phyloP scores from a whole-genome alignment of 2,329 filamentous ascomycete genomes.

The Penicillium corylophilum region DNA sequence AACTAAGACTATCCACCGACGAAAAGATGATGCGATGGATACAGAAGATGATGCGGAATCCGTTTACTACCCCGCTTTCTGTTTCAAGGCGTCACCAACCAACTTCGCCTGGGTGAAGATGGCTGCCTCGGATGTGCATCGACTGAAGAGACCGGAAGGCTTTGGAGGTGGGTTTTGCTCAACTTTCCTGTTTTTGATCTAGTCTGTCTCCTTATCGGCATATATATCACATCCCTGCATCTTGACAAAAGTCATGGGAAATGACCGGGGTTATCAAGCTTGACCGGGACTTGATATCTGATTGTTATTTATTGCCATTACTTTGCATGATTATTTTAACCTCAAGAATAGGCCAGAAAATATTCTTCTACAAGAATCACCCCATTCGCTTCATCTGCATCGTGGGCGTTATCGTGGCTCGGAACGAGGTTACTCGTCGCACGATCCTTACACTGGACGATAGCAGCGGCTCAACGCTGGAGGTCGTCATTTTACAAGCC shows the following conservation, averaged over 20 bases:
- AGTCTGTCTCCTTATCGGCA: neutral
- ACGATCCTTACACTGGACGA: constrained; percentile 60
- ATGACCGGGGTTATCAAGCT: neutral
- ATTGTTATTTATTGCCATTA: neutral
- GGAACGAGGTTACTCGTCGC: constrained; percentile 55
- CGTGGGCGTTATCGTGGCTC: constrained; percentile 66
- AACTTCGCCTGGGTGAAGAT: constrained; percentile 64
- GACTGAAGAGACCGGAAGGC: constrained; percentile 46
- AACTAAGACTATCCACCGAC: neutral
- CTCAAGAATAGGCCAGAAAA: constrained; percentile 47
- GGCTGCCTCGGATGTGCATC: constrained; percentile 55
- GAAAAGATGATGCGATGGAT: constrained; percentile 30
- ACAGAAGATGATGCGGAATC: constrained; percentile 25
- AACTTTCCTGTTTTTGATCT: neutral
- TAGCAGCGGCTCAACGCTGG: constrained; percentile 58
- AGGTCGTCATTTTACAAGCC: constrained; percentile 50
- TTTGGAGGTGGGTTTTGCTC: constrained; percentile 50
- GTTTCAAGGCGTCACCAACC: constrained; percentile 60
- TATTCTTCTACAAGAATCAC: constrained; percentile 69
- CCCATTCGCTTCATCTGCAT: constrained; percentile 74
- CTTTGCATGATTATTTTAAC: neutral
- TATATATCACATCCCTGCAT: neutral
- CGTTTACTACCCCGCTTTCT: constrained; percentile 58
- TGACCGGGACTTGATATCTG: neutral
- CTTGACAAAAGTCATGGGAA: neutral